Conservation (phyloP, 306 rosid species). For the Cyamopsis tetragonoloba region DNA sequence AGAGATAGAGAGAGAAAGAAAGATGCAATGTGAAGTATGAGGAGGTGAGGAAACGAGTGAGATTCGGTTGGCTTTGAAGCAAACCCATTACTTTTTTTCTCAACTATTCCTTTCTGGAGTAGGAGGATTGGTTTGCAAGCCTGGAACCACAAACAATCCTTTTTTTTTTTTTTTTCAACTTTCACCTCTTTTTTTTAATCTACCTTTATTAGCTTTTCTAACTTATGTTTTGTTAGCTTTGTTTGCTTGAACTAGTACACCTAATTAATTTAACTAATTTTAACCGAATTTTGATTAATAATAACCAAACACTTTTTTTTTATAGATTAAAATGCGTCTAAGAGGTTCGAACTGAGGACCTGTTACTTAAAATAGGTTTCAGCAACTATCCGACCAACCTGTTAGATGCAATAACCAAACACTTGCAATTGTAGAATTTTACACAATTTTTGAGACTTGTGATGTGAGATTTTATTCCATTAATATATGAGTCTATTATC, state of each 20-base stretch:
- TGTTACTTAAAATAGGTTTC: too few relatives aligned
- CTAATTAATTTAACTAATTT: background rate
- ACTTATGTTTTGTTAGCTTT: background rate
- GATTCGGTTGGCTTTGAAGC: constrained; percentile 99
- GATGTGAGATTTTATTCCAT: constrained; percentile 22
- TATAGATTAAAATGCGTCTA: too few relatives aligned
- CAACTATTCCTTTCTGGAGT: constrained; percentile 83
- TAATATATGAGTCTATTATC: background rate
- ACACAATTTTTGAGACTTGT: constrained; percentile 11
- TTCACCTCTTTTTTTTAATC: background rate
- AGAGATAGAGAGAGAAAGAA: constrained; percentile 21
- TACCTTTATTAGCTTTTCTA: constrained; percentile 12
- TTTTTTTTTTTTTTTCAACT: too few relatives aligned
- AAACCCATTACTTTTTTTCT: constrained; percentile 83
- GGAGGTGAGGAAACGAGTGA: constrained; percentile 82
- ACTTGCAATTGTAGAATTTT: constrained; percentile 10
- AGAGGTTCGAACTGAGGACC: too few relatives aligned
- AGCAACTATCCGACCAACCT: too few relatives aligned
- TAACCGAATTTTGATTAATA: background rate
- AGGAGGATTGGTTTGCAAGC: constrained; percentile 91
- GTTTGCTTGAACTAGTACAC: constrained; percentile 4
- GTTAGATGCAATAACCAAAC: too few relatives aligned
- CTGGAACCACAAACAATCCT: constrained; percentile 66
- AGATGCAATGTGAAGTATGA: constrained; percentile 64
- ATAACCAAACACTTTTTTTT: constrained; percentile 5